Evolutionary conservation across 2,329 filamentous ascomycete species (phyloP), one percentile per base, ranked within the genome.

Genomic region (Epichloe sp.): DNA sequence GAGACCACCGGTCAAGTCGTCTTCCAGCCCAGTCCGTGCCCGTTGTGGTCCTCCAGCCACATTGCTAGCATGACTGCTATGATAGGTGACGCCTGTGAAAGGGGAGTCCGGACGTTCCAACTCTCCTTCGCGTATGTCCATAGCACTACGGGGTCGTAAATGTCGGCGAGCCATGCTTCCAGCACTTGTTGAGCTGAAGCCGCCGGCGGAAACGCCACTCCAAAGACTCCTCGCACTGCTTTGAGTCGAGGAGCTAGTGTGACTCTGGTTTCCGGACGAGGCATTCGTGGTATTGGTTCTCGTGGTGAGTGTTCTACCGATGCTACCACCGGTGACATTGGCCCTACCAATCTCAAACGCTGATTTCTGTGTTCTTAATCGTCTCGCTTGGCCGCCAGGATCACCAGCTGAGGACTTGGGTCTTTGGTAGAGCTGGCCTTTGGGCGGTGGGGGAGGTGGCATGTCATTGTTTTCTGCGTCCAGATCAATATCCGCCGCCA

Each of bases 141-240:
- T 67, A 3, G 81, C 80, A 61, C 83, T 88, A 56, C 80, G 79
- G 15, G 83, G 75, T 55, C 83, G 63, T 57, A 75, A 67, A 61
- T 83, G 85, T 61, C 86, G 86, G 54, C 90, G 81, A 34, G 89
- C 90, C 56, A 94, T 80, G 68, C 91, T 97, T 50, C 90, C 93
- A 15, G 93, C 93, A 68, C 93, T 97, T 15, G 93, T 97, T 48
- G 89, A 87, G 65, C 91, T 97, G 67, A 96, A 88, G 12, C 79
- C 91, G 48, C 90, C 83, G 0, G 93, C 93, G 49, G 93, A 97
- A 49, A 80, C 77, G 3, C 91, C 93, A 65, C 91, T 97, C 91
- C 96, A 96, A 43, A 98, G 67, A 60, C 88, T 97, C 59, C 85
- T 81, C 58, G 84, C 82, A 15, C 88, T 96, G 63, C 81, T 82